These are phyloP conservation scores for Ganoderma boninense DNA, from an alignment of 1,284 basidiomycete species.

Conservation along the genomic window DNA sequence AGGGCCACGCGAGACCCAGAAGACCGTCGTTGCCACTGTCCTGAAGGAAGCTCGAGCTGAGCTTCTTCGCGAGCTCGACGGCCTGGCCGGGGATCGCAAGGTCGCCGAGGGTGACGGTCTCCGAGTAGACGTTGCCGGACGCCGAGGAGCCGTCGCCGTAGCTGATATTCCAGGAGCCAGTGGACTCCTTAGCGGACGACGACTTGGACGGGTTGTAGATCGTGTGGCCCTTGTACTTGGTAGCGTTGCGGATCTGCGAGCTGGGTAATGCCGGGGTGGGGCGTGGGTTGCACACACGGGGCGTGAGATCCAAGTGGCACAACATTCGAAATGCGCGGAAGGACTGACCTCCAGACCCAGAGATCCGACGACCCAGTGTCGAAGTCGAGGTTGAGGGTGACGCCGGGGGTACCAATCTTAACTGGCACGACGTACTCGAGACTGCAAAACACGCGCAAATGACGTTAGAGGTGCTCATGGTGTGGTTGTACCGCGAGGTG, in stretches of 20 bases:
- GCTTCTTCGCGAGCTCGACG: slow-evolving; percentile 46
- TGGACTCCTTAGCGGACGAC: slow-evolving; percentile 40
- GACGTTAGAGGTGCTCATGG: slow-evolving; percentile 5
- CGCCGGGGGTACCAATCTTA: slow-evolving; percentile 48
- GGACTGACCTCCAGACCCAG: slow-evolving; percentile 44
- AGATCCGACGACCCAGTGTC: slow-evolving; percentile 50
- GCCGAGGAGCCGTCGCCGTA: slow-evolving; percentile 52
- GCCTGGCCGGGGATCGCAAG: slow-evolving; percentile 44
- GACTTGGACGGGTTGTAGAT: slow-evolving; percentile 47
- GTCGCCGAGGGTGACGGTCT: slow-evolving; percentile 44
- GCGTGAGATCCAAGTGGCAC: background rate
- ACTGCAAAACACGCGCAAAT: slow-evolving; percentile 24
- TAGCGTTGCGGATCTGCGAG: slow-evolving; percentile 38
- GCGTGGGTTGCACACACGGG: background rate
- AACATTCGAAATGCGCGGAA: too few species aligned
- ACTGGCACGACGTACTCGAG: slow-evolving; percentile 50
- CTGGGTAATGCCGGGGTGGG: slow-evolving; percentile 16
- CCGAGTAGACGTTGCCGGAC: slow-evolving; percentile 46
- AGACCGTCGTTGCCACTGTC: slow-evolving; percentile 48
- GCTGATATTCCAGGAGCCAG: slow-evolving; percentile 48
- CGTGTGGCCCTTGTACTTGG: slow-evolving; percentile 37
- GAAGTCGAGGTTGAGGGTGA: slow-evolving; percentile 48
- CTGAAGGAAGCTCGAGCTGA: slow-evolving; percentile 46
- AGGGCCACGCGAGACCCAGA: slow-evolving; percentile 45
- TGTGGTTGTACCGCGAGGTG: slow-evolving; percentile 5